These are phyloP conservation scores for Plasmodium inui DNA, from an alignment of 169 alveolate species.

Conservation along the genomic window DNA sequence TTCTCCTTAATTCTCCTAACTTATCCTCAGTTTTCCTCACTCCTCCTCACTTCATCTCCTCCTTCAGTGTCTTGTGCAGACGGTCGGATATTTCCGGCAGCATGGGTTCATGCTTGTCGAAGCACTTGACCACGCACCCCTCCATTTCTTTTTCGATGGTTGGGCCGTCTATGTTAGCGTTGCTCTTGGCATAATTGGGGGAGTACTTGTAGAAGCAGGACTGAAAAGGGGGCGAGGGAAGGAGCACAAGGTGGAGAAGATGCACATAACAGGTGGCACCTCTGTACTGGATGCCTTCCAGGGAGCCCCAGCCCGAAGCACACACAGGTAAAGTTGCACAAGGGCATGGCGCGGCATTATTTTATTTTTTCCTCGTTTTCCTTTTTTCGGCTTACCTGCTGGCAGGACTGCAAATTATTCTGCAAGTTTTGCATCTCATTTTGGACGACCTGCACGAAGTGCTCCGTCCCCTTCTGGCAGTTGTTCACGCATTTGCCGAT, in stretches of 20 bases:
- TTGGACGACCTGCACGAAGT: slow-evolving; percentile 84
- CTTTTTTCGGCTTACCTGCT: slow-evolving; percentile 77
- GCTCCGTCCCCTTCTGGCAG: slow-evolving; percentile 84
- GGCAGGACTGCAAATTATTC: slow-evolving; percentile 79
- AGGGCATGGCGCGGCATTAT: background rate
- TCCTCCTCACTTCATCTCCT: slow-evolving; percentile 60
- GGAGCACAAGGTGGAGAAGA: background rate
- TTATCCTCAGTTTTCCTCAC: background rate
- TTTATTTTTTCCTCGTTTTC: background rate
- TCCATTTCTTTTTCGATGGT: slow-evolving; percentile 80
- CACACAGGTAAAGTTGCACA: background rate
- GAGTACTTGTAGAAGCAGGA: slow-evolving; percentile 74
- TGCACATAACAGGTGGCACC: background rate
- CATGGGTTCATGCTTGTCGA: slow-evolving; percentile 80
- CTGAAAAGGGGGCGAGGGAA: slow-evolving; percentile 5
- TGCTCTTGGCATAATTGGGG: slow-evolving; percentile 77
- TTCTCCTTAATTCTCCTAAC: background rate
- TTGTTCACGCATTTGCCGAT: slow-evolving; percentile 83
- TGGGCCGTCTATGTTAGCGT: slow-evolving; percentile 64
- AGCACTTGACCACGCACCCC: slow-evolving; percentile 83
- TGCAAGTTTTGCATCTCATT: slow-evolving; percentile 83
- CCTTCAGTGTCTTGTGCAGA: slow-evolving; percentile 70
- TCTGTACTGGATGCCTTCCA: background rate
- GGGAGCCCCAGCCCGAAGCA: background rate
- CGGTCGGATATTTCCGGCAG: slow-evolving; percentile 78